Conservation (phyloP, 106 monocot genomes). For the Phalaenopsis aphrodite region DNA sequence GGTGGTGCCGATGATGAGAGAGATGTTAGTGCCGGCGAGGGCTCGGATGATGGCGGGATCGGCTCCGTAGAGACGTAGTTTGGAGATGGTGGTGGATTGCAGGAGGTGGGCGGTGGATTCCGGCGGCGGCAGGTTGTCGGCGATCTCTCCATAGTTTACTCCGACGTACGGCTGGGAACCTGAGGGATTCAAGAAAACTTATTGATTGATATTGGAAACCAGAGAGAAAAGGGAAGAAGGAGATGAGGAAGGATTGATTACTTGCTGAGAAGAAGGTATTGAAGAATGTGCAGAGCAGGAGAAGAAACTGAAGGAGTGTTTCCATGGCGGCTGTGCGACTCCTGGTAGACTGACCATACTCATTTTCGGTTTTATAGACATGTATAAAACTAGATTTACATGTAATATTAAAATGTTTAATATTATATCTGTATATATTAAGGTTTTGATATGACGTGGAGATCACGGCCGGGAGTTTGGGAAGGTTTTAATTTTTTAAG, state of each 20-base stretch:
- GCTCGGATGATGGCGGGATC: slow-evolving; percentile 48
- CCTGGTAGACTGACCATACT: no score
- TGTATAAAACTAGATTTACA: no score
- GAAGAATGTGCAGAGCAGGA: neutral
- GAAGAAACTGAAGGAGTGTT: neutral
- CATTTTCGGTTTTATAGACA: no score
- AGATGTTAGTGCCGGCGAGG: slow-evolving; percentile 53
- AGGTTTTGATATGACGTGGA: no score
- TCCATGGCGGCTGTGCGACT: neutral
- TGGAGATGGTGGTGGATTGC: slow-evolving; percentile 68
- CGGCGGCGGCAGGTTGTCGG: slow-evolving; percentile 78
- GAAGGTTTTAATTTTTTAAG: no score
- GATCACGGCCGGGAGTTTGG: no score
- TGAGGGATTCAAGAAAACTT: slow-evolving; percentile 2
- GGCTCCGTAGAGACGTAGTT: slow-evolving; percentile 70
- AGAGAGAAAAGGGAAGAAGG: no score
- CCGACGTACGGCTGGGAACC: slow-evolving; percentile 60
- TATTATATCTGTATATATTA: no score
- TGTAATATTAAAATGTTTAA: no score
- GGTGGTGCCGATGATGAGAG: slow-evolving; percentile 54
- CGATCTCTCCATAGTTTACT: slow-evolving; percentile 78
- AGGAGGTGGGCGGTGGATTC: slow-evolving; percentile 20
- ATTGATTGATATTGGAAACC: no score
- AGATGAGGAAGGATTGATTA: neutral
- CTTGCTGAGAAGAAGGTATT: neutral